Conservation (phyloP, 2,329 filamentous ascomycete genomes). For the Talaromyces amestolkiae region DNA sequence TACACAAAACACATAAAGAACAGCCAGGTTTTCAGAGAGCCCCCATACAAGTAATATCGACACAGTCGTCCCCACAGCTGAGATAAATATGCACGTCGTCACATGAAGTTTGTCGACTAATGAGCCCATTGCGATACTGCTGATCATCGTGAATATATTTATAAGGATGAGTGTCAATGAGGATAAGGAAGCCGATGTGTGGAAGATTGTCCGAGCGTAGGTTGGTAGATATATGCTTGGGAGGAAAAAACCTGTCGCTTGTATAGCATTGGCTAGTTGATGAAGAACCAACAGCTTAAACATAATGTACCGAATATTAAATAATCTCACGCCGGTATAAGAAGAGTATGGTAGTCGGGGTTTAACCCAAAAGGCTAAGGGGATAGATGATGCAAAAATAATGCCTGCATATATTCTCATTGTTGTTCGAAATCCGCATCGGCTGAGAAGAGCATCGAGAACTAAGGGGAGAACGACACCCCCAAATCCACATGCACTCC, state of each 20-base stretch:
- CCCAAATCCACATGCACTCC: neutral
- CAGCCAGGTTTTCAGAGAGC: slow-evolving; percentile 41
- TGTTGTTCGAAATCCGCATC: neutral
- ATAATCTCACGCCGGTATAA: neutral
- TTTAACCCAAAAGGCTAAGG: neutral
- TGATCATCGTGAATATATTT: slow-evolving; percentile 33
- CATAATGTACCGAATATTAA: neutral
- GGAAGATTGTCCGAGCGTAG: slow-evolving; percentile 26
- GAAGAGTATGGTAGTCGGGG: neutral
- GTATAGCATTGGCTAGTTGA: slow-evolving; percentile 37
- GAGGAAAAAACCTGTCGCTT: slow-evolving; percentile 36
- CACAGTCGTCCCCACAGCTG: slow-evolving; percentile 40
- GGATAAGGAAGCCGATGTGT: slow-evolving; percentile 23
- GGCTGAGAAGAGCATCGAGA: neutral
- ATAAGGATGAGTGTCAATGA: slow-evolving; percentile 28
- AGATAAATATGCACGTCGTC: slow-evolving; percentile 43
- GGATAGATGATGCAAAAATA: neutral
- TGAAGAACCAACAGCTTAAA: slow-evolving; percentile 28
- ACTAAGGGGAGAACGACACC: neutral
- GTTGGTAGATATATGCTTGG: slow-evolving; percentile 35
- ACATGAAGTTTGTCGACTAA: slow-evolving; percentile 44
- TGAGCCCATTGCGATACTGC: slow-evolving; percentile 40
- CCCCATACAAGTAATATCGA: slow-evolving; percentile 51
- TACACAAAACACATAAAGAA: slow-evolving; percentile 41
- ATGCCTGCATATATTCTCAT: neutral